Percentiles rank a stretch among this genome's conserved stretches.
phyloP scores from a whole-genome alignment of 306 rosid genomes.

The Rosa chinensis region DNA sequence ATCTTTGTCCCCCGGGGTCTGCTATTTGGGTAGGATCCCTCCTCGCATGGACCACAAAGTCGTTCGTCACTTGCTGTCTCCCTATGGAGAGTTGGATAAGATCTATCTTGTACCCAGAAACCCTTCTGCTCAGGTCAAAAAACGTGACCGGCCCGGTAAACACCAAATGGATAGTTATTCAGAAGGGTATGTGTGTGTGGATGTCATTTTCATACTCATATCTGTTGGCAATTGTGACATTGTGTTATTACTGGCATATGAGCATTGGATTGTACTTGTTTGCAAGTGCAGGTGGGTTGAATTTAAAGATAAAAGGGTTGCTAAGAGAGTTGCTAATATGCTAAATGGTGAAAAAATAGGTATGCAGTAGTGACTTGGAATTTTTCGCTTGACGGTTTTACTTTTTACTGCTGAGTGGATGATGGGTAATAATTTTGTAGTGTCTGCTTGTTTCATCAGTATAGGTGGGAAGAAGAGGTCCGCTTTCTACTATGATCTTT shows the following conservation, averaged over 20 bases:
- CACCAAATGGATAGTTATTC: conserved; percentile 50
- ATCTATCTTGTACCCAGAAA: conserved; percentile 72
- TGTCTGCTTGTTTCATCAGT: conserved; percentile 13
- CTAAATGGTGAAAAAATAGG: conserved; percentile 92
- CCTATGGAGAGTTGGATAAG: conserved; percentile 65
- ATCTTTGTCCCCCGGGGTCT: conserved; percentile 43
- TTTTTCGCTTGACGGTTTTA: not conserved
- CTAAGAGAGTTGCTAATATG: conserved; percentile 77
- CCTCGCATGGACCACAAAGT: conserved; percentile 76
- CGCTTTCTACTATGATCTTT: conserved; percentile 73
- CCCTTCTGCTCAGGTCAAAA: conserved; percentile 37
- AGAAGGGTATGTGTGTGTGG: conserved; percentile 58
- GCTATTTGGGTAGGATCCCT: conserved; percentile 81
- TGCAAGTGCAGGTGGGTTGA: conserved; percentile 79
- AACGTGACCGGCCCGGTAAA: conserved; percentile 44
- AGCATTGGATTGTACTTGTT: conserved; percentile 18
- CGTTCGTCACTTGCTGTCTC: conserved; percentile 73
- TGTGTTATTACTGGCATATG: conserved; percentile 4
- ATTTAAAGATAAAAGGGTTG: conserved; percentile 66
- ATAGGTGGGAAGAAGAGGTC: conserved; percentile 92
- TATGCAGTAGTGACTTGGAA: conserved; percentile 22
- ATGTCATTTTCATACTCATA: not conserved
- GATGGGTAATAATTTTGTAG: not conserved
- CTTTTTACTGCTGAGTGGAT: not conserved
- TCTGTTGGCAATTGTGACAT: not conserved